Base-by-base conservation (phyloP, 179 eudicot genomes). In the Amaranthus tricolor region DNA sequence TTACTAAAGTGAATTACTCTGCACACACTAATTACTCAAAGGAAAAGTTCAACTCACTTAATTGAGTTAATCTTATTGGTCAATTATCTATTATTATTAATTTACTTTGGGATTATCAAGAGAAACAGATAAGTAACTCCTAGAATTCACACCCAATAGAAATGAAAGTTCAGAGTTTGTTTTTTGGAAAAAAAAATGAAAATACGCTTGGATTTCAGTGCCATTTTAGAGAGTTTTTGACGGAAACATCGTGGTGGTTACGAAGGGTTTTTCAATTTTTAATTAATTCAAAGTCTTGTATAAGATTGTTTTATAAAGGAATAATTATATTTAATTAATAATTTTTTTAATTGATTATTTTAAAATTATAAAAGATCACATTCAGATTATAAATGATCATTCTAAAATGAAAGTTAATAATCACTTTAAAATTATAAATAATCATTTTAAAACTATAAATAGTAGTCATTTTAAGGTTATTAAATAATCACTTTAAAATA, bases 101-200 rank as follows among this genome's bases (percentile, higher is more conserved):
- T 76, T 44, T 57, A 40, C 84, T 57, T 84, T 62, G 86, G 86
- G 86, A 84, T 84, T 81, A 79, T 81, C 70, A 83, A 77, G 77
- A 71, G 53, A 60, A 60, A 68, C 66, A 68, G 54, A 70, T 20
- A 62, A 9, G 14, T 24, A 54, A 45, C 73, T 79, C 81, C 50
- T 63, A 79, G 82, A 77, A 56, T 48, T 54, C 49, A 16, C 48
- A 72, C 76, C 84, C 84, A 81, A 78, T 84, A 50, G 78, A 61
- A 73, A 78, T 68, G 57, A 57, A 73, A 52, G 5, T 81, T 81
- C 68, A 74, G 74, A 24, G 78, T 40, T 21, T 62, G 68, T 50
- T 47, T 52, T 65, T 69, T 52, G 58, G 59, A 19, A 20, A 14
- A 43, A 61, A 66, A 69, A 31, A 53, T 79, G 70, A 68, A 55